Conservation (phyloP, 306 rosid species). For the Aeschynomene evenia region DNA sequence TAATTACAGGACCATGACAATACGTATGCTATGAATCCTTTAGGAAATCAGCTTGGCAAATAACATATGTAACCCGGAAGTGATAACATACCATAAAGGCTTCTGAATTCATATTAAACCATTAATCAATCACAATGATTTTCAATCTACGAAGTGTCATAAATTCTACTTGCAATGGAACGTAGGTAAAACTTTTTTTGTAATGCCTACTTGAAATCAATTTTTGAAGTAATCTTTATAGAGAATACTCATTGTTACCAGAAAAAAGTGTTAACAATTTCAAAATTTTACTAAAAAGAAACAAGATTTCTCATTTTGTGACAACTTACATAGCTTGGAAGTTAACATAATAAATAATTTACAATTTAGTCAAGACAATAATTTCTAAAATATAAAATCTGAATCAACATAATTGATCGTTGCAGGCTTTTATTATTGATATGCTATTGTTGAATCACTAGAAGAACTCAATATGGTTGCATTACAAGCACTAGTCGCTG, state of each 20-base stretch:
- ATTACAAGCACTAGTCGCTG: constrained; percentile 2
- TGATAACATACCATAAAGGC: neutral
- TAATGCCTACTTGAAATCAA: constrained; percentile 4
- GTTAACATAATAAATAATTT: neutral
- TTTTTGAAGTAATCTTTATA: neutral
- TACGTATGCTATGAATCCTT: constrained; percentile 20
- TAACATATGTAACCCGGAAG: constrained; percentile 1
- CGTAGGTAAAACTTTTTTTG: neutral
- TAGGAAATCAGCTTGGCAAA: constrained; percentile 14
- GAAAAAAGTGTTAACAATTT: neutral
- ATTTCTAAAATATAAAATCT: constrained; percentile 7
- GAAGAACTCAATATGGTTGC: neutral
- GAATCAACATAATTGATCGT: constrained; percentile 2
- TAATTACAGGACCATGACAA: constrained; percentile 16
- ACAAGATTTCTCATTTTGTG: neutral
- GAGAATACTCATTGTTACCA: constrained; percentile 4
- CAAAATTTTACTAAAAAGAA: neutral
- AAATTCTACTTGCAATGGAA: constrained; percentile 8
- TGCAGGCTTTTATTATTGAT: neutral
- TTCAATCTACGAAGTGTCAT: neutral
- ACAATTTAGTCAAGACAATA: constrained; percentile 14
- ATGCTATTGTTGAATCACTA: constrained; percentile 13
- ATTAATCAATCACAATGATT: neutral
- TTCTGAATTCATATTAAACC: neutral
- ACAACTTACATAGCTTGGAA: neutral